phyloP scores from a whole-genome alignment of 176 grass and related monocot species.

The Hordeum marinum region DNA sequence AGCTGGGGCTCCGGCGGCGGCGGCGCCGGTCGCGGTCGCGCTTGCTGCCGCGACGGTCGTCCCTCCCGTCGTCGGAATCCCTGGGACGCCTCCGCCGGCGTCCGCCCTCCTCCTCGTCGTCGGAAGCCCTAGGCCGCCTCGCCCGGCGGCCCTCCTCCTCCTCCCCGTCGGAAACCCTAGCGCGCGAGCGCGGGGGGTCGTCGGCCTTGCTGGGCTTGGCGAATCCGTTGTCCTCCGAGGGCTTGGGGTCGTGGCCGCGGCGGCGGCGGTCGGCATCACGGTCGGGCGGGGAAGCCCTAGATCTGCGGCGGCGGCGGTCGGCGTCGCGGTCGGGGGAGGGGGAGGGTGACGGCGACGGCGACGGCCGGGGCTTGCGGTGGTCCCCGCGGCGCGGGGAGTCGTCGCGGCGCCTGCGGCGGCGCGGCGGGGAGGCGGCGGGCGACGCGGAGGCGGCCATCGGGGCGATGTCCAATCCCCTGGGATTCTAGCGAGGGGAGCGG shows the following conservation, averaged over 20 bases:
- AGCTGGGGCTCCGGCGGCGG: conserved; percentile 25
- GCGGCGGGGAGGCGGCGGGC: not conserved
- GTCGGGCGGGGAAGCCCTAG: not conserved
- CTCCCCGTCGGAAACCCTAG: conserved; percentile 28
- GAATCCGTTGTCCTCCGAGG: not conserved
- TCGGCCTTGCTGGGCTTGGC: not conserved
- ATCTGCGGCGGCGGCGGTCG: conserved; percentile 16
- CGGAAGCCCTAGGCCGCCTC: conserved; percentile 29
- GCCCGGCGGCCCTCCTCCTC: not conserved
- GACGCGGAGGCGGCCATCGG: conserved; percentile 29
- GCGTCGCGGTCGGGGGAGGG: not conserved
- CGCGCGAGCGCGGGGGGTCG: not conserved
- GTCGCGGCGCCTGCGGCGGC: conserved; percentile 15
- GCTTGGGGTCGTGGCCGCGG: not conserved
- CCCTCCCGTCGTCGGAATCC: conserved; percentile 23
- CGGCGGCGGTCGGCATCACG: not conserved
- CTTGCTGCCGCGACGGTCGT: conserved; percentile 17
- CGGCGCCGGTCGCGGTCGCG: not conserved
- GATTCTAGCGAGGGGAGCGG: not conserved
- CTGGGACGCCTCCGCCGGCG: conserved; percentile 7
- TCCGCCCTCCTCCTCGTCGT: conserved; percentile 27
- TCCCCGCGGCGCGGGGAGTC: not conserved
- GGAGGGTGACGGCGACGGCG: not conserved
- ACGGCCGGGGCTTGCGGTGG: not conserved
- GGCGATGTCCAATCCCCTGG: not conserved